Percentiles rank a stretch among this genome's conserved stretches.
Conservation (phyloP, 345 rosid genomes). For the Populus davidiana region DNA sequence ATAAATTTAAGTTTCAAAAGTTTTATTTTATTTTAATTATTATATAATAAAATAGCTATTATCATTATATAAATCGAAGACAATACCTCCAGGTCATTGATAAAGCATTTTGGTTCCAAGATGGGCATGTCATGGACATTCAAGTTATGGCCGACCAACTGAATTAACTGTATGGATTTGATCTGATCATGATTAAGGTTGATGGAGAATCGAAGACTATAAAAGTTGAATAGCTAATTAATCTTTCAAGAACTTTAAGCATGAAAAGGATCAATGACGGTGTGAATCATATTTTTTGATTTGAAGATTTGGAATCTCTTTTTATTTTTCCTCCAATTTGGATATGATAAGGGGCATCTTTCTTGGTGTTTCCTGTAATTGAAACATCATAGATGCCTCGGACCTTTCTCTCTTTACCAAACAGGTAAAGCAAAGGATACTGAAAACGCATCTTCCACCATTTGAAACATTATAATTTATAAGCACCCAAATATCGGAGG, state of each 20-base stretch:
- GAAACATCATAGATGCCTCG: constrained; percentile 4
- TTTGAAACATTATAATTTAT: constrained; percentile 9
- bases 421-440: constrained; percentile 6
- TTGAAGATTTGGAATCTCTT: constrained; percentile 15
- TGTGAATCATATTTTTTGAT: background rate
- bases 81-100: background rate
- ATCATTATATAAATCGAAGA: too few relatives aligned
- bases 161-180: constrained; percentile 13
- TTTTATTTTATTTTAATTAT: too few relatives aligned
- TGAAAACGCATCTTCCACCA: background rate
- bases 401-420: constrained; percentile 19
- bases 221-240: background rate
- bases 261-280: background rate
- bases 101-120: background rate
- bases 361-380: constrained; percentile 18
- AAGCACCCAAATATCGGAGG: background rate
- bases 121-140: background rate
- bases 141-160: constrained; percentile 27
- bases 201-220: background rate
- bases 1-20: too few relatives aligned
- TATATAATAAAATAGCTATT: too few relatives aligned
- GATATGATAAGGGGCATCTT: constrained; percentile 34
- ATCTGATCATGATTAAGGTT: constrained; percentile 14
- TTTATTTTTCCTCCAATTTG: constrained; percentile 26
- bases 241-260: background rate